Percentiles rank a stretch among this genome's conserved stretches.
Evolutionary conservation across 148 eudicot genomes (phyloP).

Genomic region (Amaranthus palmeri): DNA sequence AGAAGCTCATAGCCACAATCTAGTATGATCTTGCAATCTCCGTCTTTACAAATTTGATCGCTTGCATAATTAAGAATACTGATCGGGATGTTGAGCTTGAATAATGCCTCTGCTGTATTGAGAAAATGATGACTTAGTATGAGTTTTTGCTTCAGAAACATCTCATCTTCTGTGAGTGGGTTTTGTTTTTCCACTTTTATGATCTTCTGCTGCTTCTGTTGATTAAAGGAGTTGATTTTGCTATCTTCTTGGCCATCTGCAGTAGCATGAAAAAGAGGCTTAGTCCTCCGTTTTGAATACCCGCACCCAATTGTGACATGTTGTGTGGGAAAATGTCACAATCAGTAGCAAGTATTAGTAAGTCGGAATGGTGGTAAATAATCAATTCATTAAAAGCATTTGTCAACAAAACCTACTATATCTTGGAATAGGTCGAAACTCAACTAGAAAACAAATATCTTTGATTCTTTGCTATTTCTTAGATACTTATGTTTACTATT

Average conservation of each 20-base stretch:
- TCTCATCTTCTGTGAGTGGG: conserved; percentile 55
- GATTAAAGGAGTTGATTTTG: conserved; percentile 11
- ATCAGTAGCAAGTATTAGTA: not conserved
- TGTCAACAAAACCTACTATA: not conserved
- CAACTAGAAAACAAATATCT: not conserved
- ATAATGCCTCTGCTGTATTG: conserved; percentile 79
- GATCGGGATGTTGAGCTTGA: conserved; percentile 67
- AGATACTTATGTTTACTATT: not conserved
- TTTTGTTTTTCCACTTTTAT: conserved; percentile 28
- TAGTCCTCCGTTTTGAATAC: too few species aligned
- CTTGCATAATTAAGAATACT: conserved; percentile 44
- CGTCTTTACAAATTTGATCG: conserved; percentile 37
- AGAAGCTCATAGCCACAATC: conserved; percentile 67
- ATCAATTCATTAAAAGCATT: not conserved
- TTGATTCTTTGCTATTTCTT: not conserved
- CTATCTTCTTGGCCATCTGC: conserved; percentile 35
- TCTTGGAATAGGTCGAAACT: not conserved
- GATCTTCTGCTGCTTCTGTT: conserved; percentile 22
- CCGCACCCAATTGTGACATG: too few species aligned
- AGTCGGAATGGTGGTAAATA: not conserved
- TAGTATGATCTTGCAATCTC: conserved; percentile 39
- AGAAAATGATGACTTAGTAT: conserved; percentile 62
- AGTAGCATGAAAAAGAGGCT: not conserved
- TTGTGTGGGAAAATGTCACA: too few species aligned
- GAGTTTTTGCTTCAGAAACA: conserved; percentile 59